Evolutionary conservation across 148 eudicot species (phyloP), one percentile per base, ranked within the genome.

Genomic region (Bassia scoparia): DNA sequence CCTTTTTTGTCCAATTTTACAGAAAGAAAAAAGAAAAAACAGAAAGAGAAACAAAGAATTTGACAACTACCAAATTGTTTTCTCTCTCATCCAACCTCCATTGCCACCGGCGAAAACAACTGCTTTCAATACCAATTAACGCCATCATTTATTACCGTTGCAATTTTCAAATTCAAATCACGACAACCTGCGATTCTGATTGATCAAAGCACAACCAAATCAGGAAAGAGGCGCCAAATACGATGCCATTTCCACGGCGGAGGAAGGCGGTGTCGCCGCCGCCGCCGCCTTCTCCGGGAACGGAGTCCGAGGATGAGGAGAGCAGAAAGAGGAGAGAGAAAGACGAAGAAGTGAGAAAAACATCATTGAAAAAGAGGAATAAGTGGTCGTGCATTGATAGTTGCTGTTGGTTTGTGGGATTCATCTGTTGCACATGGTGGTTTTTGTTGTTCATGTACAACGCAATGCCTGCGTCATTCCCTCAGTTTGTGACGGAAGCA

Each of bases 381-480:
- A 41, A 41, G 63, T 92, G 95, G 92, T 86, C 92, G 8, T 92
- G 97, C 38, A 44, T 89, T 3, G 92, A 92, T 56, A 88, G 60
- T 24, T 92, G 97, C 60, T 92, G 97, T 65, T 89, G 96, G 96
- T 68, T 89, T 1, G 78, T 92, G 0, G 97, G 97, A 3, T 81
- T 82, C 20, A 64, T 88, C 4, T 92, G 97, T 7, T 78, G 81
- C 7, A 78, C 86, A 17, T 92, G 97, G 97, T 92, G 97, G 97
- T 53, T 80, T 13, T 68, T 89, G 34, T 61, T 92, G 34, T 92
- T 92, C 23, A 20, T 85, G 8, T 89, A 79, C 84, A 92, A 91
- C 54, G 87, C 90, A 33, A 88, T 91, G 92, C 97, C 97, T 4
- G 87, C 97, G 35, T 84, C 92, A n/a, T 83, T 92, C 12, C 98